phyloP scores from a whole-genome alignment of 1,284 basidiomycete genomes.

The Malassezia psittaci region DNA sequence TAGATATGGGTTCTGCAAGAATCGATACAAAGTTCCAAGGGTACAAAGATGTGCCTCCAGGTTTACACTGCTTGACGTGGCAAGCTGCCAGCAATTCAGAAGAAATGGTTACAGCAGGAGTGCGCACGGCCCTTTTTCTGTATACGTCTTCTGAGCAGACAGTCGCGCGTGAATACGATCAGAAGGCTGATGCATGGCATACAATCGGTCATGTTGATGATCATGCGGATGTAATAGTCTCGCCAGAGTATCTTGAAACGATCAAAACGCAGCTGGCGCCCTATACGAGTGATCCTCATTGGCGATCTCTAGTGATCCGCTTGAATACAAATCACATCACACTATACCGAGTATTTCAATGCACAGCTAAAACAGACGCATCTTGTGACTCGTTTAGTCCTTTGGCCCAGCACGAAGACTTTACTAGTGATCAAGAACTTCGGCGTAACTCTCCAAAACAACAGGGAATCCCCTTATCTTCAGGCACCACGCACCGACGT shows the following conservation, averaged over 20 bases:
- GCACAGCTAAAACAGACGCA: neutral
- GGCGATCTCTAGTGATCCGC: neutral
- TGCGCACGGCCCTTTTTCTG: conserved; percentile 7
- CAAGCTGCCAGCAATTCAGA: neutral
- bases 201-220: neutral
- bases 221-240: neutral
- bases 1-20: conserved; percentile 2
- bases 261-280: conserved; percentile 9
- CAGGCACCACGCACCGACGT: neutral
- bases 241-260: conserved; percentile 9
- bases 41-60: conserved; percentile 17
- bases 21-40: conserved; percentile 13
- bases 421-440: neutral
- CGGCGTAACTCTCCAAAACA: neutral
- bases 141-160: conserved; percentile 1
- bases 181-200: neutral
- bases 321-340: neutral
- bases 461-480: neutral
- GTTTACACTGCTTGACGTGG: conserved; percentile 14
- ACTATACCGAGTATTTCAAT: conserved; percentile 6
- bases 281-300: neutral
- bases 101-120: neutral
- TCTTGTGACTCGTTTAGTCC: conserved; percentile 15
- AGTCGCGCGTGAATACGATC: conserved; percentile 4
- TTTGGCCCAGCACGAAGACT: neutral